These are phyloP conservation scores for Saksenaea vasiformis DNA, from an alignment of 371 early-diverging fungal genomes.

Conservation along the genomic window DNA sequence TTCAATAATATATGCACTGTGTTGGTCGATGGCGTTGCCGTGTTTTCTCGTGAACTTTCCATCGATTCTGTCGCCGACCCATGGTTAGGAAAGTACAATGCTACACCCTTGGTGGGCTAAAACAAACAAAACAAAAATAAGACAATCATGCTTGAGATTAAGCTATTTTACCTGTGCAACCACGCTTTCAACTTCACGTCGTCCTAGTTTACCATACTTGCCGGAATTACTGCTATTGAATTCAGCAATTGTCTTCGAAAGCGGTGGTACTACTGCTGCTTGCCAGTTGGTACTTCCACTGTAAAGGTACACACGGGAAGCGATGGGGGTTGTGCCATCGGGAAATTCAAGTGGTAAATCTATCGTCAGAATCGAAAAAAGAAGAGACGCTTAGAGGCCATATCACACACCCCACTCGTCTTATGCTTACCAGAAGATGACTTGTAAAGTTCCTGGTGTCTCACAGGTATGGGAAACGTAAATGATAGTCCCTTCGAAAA, in stretches of 20 bases:
- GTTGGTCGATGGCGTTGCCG: conserved; percentile 24
- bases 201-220: conserved; percentile 35
- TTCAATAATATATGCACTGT: conserved; percentile 46
- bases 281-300: conserved; percentile 54
- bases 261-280: conserved; percentile 43
- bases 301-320: conserved; percentile 63
- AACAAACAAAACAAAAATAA: too few relatives aligned
- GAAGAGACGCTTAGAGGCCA: background rate
- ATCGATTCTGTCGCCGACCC: conserved; percentile 12
- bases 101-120: conserved; percentile 42
- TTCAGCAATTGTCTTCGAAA: conserved; percentile 46
- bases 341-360: conserved; percentile 74
- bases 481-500: conserved; percentile 64
- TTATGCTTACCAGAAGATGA: conserved; percentile 37
- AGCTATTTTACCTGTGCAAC: conserved; percentile 46
- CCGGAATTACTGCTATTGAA: conserved; percentile 40
- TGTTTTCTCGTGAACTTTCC: conserved; percentile 1
- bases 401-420: background rate
- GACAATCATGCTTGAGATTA: background rate
- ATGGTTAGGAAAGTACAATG: conserved; percentile 37
- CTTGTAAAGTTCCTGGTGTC: conserved; percentile 51
- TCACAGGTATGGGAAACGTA: conserved; percentile 71
- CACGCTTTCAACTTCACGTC: conserved; percentile 51
- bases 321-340: conserved; percentile 77
- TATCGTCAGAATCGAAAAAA: conserved; percentile 5